Evolutionary conservation across 768 basidiomycete genomes (phyloP), one percentile per base, ranked within the genome.

Genomic region (Calocybe cyanea): DNA sequence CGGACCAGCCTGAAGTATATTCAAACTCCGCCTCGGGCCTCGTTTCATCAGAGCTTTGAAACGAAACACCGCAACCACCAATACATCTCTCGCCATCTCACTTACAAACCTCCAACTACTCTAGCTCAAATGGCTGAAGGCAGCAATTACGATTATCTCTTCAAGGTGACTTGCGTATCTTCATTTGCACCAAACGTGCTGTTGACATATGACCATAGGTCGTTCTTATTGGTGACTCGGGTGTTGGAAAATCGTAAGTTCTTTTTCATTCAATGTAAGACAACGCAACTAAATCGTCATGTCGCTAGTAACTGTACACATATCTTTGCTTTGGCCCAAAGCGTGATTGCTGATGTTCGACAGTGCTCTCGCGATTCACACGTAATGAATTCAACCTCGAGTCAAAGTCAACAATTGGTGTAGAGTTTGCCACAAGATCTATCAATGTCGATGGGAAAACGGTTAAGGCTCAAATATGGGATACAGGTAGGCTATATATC

Each of bases 281-380:
- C 13, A 30, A 33, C 41, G 37, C 38, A 8, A 18, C 52, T 58
- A 17, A 58, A 18, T 17, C 35, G 23, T 8, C 7, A 24, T 4
- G 40, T 20, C 18, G 54, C 18, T 57, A 87, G 83, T 49, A 87
- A 88, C 66, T 63, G 86, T 89, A 63, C 57, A 80, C 75, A 30
- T 9, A 31, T 4, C 10, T 9, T 2, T 17, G 28, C 1, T 35
- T 45, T 43, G 33, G 30, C n/a, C 17, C 28, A 35, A 14, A 15
- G 48, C 48, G 50, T 42, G 48, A 41, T 52, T 44, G 43, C 25
- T 51, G 35, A 48, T 32, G 25, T 41, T 31, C 45, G 35, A 35
- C 17, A 99, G 96, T 99, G 69, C 93, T 99, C 65, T 95, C 93
- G 71, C 92, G 96, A 62, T 99, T 99, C 81, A 99, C 96, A 56